A percentile compares a stretch with the other conserved stretches of the same genome.
Conservation (phyloP, 257 asterid genomes). For the Solanum peruvianum region DNA sequence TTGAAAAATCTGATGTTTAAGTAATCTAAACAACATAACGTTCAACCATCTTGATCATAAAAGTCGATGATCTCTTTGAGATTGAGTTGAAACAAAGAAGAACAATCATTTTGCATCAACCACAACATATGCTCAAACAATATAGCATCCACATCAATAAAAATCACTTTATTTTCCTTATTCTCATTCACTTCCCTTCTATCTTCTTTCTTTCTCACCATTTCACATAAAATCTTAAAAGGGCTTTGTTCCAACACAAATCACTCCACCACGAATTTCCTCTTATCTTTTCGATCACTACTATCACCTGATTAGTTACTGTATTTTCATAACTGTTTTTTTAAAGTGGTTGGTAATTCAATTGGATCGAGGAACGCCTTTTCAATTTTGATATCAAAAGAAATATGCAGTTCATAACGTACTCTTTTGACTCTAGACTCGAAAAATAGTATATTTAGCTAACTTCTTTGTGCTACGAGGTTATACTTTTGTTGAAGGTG, state of each 20-base stretch:
- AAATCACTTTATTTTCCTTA: conserved; percentile 11
- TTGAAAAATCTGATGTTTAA: background rate
- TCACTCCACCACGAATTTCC: background rate
- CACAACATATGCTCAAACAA: conserved; percentile 35
- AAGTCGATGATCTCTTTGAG: conserved; percentile 27
- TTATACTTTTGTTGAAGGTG: background rate
- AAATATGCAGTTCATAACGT: background rate
- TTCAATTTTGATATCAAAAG: background rate
- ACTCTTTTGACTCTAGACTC: background rate
- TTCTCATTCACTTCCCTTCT: background rate
- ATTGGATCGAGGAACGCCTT: background rate
- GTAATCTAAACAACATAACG: background rate
- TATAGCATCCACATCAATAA: conserved; percentile 26
- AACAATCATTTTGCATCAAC: conserved; percentile 28
- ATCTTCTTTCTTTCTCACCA: background rate
- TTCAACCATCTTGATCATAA: conserved; percentile 18
- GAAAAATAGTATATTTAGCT: background rate
- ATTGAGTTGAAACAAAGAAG: conserved; percentile 29
- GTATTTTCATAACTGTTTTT: background rate
- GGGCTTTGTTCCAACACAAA: background rate
- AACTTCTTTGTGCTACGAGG: background rate
- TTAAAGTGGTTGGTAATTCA: background rate
- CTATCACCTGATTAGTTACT: background rate
- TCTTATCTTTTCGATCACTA: background rate
- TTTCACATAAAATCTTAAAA: background rate